A percentile compares a stretch with the other conserved stretches of the same genome.
phyloP scores from a whole-genome alignment of 1,139 yeast species.

The Scheffersomyces parashehatae region DNA sequence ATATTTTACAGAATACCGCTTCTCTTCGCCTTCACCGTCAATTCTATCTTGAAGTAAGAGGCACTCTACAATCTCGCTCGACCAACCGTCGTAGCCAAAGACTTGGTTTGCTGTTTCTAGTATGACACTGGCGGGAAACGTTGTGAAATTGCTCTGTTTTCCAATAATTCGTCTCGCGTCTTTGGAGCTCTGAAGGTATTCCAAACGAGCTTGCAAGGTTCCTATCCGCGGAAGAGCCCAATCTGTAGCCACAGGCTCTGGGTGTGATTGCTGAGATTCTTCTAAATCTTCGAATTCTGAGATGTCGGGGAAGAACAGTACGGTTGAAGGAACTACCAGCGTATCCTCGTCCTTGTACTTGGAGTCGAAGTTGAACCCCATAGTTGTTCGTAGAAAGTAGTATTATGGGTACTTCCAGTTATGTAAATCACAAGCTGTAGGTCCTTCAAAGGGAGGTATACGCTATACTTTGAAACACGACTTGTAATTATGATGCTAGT shows the following conservation, averaged over 20 bases:
- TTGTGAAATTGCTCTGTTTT: conserved; percentile 3
- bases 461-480: too few relatives aligned
- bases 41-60: conserved; percentile 16
- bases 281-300: conserved; percentile 16
- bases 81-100: conserved; percentile 73
- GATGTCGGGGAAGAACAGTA: conserved; percentile 27
- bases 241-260: conserved; percentile 1
- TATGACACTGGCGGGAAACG: conserved; percentile 19
- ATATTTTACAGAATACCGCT: conserved; percentile 22
- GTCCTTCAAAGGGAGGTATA: too few relatives aligned
- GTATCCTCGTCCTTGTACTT: too few relatives aligned
- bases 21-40: background rate
- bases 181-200: conserved; percentile 21
- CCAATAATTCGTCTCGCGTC: conserved; percentile 11
- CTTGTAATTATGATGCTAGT: too few relatives aligned
- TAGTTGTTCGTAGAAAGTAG: too few relatives aligned
- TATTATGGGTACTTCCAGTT: background rate
- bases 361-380: too few relatives aligned
- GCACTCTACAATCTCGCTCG: conserved; percentile 43
- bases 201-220: conserved; percentile 36
- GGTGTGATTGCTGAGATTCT: too few relatives aligned
- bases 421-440: too few relatives aligned
- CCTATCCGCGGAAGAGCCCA: conserved; percentile 40
- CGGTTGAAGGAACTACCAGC: conserved; percentile 13
- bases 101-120: conserved; percentile 59